phyloP scores from a whole-genome alignment of 768 basidiomycete species.

The Suillus subluteus region DNA sequence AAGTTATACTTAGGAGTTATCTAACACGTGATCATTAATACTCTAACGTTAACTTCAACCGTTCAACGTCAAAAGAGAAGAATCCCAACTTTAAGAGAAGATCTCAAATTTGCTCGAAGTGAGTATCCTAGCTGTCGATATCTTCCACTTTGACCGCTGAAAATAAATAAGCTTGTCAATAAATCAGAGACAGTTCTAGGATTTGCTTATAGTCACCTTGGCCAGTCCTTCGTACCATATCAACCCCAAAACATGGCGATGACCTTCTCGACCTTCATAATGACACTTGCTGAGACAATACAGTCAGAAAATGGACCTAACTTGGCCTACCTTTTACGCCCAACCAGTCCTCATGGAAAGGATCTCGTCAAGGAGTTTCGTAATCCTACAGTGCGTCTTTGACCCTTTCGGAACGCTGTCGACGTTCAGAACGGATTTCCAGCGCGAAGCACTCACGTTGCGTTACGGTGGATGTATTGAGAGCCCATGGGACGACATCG shows the following conservation, averaged over 20 bases:
- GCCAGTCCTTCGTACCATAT: not conserved
- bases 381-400: conserved; percentile 49
- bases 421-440: conserved; percentile 16
- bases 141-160: not conserved
- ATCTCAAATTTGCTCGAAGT: not conserved
- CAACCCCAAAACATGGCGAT: conserved; percentile 31
- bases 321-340: conserved; percentile 74
- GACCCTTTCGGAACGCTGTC: not conserved
- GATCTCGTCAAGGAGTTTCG: conserved; percentile 73
- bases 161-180: not conserved
- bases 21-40: not conserved
- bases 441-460: conserved; percentile 24
- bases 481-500: conserved; percentile 85
- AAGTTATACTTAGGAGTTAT: not conserved
- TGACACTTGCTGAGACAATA: conserved; percentile 64
- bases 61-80: not conserved
- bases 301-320: conserved; percentile 66
- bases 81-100: not conserved
- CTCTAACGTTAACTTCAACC: not conserved
- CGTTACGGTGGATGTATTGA: conserved; percentile 63
- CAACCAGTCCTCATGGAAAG: conserved; percentile 78
- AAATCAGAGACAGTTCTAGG: not conserved
- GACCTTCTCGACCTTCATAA: conserved; percentile 62
- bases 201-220: not conserved
- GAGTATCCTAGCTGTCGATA: not conserved